These are phyloP conservation scores for Dothiorella sarmentorum DNA, from an alignment of 2,329 filamentous ascomycete genomes.

Conservation along the genomic window DNA sequence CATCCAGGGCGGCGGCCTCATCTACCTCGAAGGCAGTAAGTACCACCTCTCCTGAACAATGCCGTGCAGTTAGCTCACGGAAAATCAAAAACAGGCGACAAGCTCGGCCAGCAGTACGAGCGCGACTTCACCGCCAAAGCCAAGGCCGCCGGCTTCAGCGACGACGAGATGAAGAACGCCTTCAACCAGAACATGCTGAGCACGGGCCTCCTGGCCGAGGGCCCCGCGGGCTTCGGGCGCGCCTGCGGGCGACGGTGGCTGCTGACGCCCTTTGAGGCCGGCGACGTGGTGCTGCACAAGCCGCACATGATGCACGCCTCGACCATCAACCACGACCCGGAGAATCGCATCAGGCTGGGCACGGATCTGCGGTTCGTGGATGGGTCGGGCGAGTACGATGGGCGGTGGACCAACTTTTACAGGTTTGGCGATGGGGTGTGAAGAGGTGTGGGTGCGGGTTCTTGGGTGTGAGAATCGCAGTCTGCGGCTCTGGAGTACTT, in stretches of 20 bases:
- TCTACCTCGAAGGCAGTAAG: conserved; percentile 40
- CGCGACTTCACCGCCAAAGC: conserved; percentile 42
- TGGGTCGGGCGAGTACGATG: conserved; percentile 50
- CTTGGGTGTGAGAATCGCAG: too few species aligned
- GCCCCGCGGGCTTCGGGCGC: conserved; percentile 37
- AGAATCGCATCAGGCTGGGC: conserved; percentile 52
- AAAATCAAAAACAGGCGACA: conserved; percentile 14
- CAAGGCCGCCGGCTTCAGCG: conserved; percentile 40
- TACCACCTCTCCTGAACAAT: neutral
- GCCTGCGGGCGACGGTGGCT: conserved; percentile 38
- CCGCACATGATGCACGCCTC: conserved; percentile 46
- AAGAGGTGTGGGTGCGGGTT: neutral
- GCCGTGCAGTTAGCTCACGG: neutral
- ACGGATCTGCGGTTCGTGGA: conserved; percentile 58
- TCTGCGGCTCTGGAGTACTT: neutral
- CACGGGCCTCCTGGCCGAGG: conserved; percentile 48
- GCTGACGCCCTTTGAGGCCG: conserved; percentile 49
- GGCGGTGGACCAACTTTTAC: conserved; percentile 7
- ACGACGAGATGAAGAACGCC: conserved; percentile 41
- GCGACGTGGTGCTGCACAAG: conserved; percentile 48
- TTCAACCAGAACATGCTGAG: conserved; percentile 55
- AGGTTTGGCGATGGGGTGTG: neutral
- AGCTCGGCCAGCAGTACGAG: conserved; percentile 39
- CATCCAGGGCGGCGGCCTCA: conserved; percentile 39
- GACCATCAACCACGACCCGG: conserved; percentile 52